phyloP scores from a whole-genome alignment of 495 filamentous ascomycete genomes.

The Parachaetomium inaequale region DNA sequence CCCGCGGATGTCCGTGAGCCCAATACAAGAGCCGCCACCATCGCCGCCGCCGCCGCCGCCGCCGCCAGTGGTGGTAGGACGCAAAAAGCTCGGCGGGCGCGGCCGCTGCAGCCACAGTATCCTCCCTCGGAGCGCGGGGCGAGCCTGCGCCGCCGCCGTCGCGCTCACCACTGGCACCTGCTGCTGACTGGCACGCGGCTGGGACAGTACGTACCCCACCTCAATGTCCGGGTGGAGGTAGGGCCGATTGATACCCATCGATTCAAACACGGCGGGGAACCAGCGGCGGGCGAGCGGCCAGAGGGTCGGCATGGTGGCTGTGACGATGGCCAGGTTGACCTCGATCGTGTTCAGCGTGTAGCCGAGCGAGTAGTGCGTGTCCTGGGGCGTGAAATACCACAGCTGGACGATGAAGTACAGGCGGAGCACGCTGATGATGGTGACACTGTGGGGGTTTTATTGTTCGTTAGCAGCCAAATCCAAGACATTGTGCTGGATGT shows the following conservation, averaged over 20 bases:
- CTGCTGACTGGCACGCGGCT: background rate
- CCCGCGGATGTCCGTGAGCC: background rate
- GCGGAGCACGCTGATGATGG: constrained; percentile 42
- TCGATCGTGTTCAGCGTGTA: constrained; percentile 48
- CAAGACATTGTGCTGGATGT: background rate
- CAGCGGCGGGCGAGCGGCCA: constrained; percentile 35
- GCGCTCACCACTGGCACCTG: background rate
- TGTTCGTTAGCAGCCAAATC: background rate
- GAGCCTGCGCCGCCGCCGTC: background rate
- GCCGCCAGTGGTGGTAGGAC: background rate
- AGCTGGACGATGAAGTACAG: constrained; percentile 26
- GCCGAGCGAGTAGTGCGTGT: constrained; percentile 38
- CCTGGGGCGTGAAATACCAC: constrained; percentile 26
- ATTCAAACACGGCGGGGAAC: constrained; percentile 25
- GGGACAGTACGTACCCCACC: constrained; percentile 16
- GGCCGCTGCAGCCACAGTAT: constrained; percentile 16
- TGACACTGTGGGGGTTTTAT: constrained; percentile 38
- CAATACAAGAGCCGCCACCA: background rate
- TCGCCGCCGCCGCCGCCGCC: background rate
- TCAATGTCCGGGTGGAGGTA: constrained; percentile 27
- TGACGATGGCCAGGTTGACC: constrained; percentile 52
- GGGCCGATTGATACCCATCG: constrained; percentile 28
- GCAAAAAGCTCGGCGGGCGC: background rate
- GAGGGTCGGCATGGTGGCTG: constrained; percentile 43
- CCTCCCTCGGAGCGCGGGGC: constrained; percentile 11